Evolutionary conservation across 768 basidiomycete species (phyloP), one percentile per base, ranked within the genome.

Genomic region (Suillus variegatus): DNA sequence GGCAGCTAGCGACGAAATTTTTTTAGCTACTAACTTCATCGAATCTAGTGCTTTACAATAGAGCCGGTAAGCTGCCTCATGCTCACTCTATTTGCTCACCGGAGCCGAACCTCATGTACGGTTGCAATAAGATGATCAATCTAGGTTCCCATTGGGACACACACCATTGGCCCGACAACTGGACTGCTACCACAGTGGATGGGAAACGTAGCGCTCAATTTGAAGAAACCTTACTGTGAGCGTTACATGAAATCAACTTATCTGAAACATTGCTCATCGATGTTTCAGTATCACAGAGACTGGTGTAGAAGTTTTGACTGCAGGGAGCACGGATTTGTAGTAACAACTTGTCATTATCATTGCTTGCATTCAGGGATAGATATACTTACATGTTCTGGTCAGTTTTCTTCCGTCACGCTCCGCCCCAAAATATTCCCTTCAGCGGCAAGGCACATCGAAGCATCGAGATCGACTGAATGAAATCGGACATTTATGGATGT

Each of bases 181-280:
- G 97, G 97, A 99, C 97, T 3, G 94, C 96, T 1, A 94, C 91
- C 25, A 99, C 97, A 6, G 77, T 85, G 14, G 97, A 98, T 77
- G 97, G 95, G 28, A 92, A 91, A 75, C 82, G 85, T 64, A 95
- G 93, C 66, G 97, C 97, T 1, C 97, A 99, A 73, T 99, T 98
- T 74, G 97, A 99, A 76, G 97, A 99, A 73, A 98, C 97, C 1
- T 80, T 99, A 43, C 77, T 99, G 95, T 96, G 72, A 71, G 94
- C 85, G 46, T 18, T 20, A 20, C 20, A 12, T 12, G 10, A 25
- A 12, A 18, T 6, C 1, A 60, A 60, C 25, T 18, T 60, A 18
- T 63, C 61, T n/a, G 57, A 18, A 10, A 25, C 4, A 22, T 43
- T 7, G 1, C 18, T 60, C 12, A 60, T 60, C 64, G 41, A 51